Evolutionary conservation across 768 basidiomycete species (phyloP).

Genomic region (Mycena chlorophos): DNA sequence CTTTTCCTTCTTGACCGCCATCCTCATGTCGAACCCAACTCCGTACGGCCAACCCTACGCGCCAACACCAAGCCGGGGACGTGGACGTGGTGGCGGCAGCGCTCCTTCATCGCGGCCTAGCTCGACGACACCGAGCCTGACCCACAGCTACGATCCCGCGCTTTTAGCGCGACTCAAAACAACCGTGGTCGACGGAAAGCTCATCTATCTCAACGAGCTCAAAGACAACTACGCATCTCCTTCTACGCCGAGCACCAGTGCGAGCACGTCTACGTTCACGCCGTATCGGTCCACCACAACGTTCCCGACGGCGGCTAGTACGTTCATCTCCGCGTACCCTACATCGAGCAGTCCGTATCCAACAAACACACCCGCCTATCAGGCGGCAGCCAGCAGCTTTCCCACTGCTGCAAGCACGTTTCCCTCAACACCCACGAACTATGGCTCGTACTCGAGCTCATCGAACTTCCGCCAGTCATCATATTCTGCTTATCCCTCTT

Average conservation of each 20-base stretch:
- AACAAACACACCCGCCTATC: not conserved
- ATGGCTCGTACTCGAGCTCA: not conserved
- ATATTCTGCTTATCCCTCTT: not conserved
- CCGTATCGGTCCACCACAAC: not conserved
- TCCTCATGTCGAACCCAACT: not conserved
- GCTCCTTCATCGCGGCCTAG: not conserved
- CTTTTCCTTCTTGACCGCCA: not conserved
- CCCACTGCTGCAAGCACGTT: not conserved
- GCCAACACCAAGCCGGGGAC: not conserved
- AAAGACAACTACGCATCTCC: not conserved
- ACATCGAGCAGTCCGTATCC: not conserved
- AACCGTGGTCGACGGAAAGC: not conserved
- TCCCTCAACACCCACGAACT: not conserved
- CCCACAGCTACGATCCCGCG: not conserved
- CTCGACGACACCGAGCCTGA: not conserved
- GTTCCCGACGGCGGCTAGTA: not conserved
- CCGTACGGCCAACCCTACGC: constrained; percentile 1
- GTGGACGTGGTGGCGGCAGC: not conserved
- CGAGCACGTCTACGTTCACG: not conserved
- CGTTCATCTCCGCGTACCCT: not conserved
- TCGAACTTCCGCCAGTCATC: not conserved
- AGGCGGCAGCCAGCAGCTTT: not conserved
- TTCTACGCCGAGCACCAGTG: not conserved
- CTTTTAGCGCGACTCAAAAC: not conserved
- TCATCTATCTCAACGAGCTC: not conserved